A percentile compares a stretch with the other conserved stretches of the same genome.
These are phyloP conservation scores for Pseudogymnoascus sp. DNA, from an alignment of 2,329 filamentous ascomycete species.

Conservation along the genomic window DNA sequence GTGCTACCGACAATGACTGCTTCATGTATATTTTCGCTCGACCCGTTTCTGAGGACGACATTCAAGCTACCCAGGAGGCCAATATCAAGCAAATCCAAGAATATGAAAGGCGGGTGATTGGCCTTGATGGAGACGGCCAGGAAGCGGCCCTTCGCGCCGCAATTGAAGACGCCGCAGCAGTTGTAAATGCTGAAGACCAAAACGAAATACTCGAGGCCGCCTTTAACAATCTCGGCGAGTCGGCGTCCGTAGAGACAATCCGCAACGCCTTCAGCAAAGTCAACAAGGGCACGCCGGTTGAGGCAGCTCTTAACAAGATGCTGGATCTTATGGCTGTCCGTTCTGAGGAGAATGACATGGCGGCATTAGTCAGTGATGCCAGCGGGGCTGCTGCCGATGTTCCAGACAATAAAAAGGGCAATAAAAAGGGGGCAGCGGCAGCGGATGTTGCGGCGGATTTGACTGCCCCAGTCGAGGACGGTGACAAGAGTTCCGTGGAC, in stretches of 20 bases:
- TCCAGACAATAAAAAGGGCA: not conserved
- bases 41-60: slow-evolving; percentile 65
- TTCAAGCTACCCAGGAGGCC: slow-evolving; percentile 62
- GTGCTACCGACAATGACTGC: slow-evolving; percentile 35
- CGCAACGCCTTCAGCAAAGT: not conserved
- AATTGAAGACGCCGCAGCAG: slow-evolving; percentile 22
- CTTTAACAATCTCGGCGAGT: not conserved
- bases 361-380: not conserved
- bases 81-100: slow-evolving; percentile 57
- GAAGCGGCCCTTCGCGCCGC: slow-evolving; percentile 14
- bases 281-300: not conserved
- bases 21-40: slow-evolving; percentile 88
- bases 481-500: not conserved
- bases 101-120: slow-evolving; percentile 57
- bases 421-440: not conserved
- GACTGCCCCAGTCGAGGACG: not conserved
- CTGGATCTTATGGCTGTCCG: not conserved
- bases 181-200: slow-evolving; percentile 11
- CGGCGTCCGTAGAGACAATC: not conserved
- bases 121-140: slow-evolving; percentile 35
- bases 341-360: not conserved
- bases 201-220: slow-evolving; percentile 5
- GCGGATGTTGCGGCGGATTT: not conserved
- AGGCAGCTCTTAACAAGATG: not conserved
- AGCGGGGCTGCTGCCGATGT: not conserved